A percentile compares a stretch with the other conserved stretches of the same genome.
These are phyloP conservation scores for Neckera pumila DNA, from an alignment of 225 moss, liverwort and hornwort species.

Conservation along the genomic window DNA sequence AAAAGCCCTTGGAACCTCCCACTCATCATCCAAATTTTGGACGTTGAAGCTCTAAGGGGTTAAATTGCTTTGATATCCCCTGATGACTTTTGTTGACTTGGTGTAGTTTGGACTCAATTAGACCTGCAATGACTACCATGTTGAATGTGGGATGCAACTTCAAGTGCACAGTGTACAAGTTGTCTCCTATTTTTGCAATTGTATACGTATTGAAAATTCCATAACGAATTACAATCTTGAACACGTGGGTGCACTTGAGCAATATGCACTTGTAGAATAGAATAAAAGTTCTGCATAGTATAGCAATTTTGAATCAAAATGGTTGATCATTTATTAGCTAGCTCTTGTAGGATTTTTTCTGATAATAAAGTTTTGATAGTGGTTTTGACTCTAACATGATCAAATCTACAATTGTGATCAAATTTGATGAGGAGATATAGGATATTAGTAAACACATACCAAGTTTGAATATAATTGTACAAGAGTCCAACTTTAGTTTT, in stretches of 20 bases:
- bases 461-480: background rate
- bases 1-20: background rate
- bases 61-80: background rate
- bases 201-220: background rate
- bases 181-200: background rate
- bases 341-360: background rate
- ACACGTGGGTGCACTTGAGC: background rate
- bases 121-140: background rate
- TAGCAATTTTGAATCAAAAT: background rate
- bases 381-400: background rate
- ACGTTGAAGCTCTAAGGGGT: fast-evolving
- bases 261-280: background rate
- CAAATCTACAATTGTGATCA: background rate
- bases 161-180: fast-evolving
- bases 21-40: background rate
- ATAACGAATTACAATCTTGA: background rate
- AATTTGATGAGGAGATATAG: background rate
- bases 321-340: background rate
- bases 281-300: background rate
- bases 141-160: background rate
- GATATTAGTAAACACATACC: background rate
- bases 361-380: background rate
- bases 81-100: background rate
- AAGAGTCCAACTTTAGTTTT: background rate
- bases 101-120: background rate